Percentiles rank a stretch among this genome's conserved stretches.
phyloP scores from a whole-genome alignment of 805 yeast genomes.

The Lipomyces spencermartinsiae region DNA sequence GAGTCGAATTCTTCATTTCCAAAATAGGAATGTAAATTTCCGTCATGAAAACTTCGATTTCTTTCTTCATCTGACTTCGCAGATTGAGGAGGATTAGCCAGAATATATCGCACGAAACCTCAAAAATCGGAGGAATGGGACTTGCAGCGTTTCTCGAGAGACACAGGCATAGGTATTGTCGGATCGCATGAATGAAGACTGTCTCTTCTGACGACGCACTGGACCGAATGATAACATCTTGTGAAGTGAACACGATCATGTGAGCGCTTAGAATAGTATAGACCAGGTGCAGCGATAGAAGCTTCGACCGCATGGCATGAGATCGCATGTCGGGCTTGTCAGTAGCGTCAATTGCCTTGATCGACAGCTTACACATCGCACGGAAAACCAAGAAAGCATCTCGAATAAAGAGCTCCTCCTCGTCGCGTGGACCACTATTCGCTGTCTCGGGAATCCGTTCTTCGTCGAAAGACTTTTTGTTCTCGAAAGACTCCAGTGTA shows the following conservation, averaged over 20 bases:
- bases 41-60: constrained; percentile 89
- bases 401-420: constrained; percentile 73
- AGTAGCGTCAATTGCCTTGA: constrained; percentile 71
- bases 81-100: constrained; percentile 86
- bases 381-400: constrained; percentile 94
- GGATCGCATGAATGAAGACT: constrained; percentile 74
- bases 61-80: constrained; percentile 87
- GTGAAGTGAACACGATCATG: constrained; percentile 74
- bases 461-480: constrained; percentile 43
- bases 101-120: constrained; percentile 87
- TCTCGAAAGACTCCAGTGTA: constrained; percentile 46
- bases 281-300: constrained; percentile 84
- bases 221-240: constrained; percentile 45
- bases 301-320: constrained; percentile 89
- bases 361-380: constrained; percentile 92
- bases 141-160: constrained; percentile 93
- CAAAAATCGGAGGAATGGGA: constrained; percentile 88
- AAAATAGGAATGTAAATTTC: constrained; percentile 94
- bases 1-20: constrained; percentile 87
- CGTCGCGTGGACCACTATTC: constrained; percentile 55
- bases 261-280: constrained; percentile 86
- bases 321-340: constrained; percentile 68
- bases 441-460: constrained; percentile 45
- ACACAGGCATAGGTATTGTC: constrained; percentile 82
- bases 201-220: constrained; percentile 52